phyloP scores from a whole-genome alignment of 768 basidiomycete genomes.

The Dendrothele bispora region DNA sequence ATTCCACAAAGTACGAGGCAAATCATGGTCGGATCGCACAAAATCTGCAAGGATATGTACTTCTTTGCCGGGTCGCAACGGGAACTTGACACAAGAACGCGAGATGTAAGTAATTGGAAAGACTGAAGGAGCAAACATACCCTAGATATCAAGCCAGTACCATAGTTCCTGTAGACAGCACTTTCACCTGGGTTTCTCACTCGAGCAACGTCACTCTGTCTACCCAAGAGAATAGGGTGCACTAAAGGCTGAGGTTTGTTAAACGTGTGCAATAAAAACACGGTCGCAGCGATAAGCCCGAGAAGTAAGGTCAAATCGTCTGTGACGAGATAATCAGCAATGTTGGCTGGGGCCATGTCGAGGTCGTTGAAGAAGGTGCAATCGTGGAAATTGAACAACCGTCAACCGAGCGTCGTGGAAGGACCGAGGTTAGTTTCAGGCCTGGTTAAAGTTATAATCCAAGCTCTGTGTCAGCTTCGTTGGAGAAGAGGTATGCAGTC shows the following conservation, averaged over 20 bases:
- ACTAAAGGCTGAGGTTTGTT: constrained; percentile 85
- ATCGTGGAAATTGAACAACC: too few species aligned
- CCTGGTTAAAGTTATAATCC: too few species aligned
- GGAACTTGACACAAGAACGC: too few species aligned
- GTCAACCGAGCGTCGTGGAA: too few species aligned
- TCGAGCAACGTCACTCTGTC: constrained; percentile 86
- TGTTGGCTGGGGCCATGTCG: too few species aligned
- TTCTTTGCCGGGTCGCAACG: constrained; percentile 70
- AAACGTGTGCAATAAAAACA: constrained; percentile 75
- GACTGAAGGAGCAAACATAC: constrained; percentile 40
- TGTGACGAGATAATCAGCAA: constrained; percentile 64
- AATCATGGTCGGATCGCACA: constrained; percentile 63
- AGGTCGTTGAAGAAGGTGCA: too few species aligned
- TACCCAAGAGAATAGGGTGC: constrained; percentile 89
- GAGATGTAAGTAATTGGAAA: constrained; percentile 1
- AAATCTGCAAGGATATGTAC: constrained; percentile 66
- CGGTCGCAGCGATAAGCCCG: constrained; percentile 70
- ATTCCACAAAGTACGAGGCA: constrained; percentile 75
- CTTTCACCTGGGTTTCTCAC: constrained; percentile 83
- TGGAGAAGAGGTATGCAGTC: too few species aligned
- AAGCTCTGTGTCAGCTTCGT: too few species aligned
- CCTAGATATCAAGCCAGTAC: constrained; percentile 79
- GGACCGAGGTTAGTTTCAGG: too few species aligned
- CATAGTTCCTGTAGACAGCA: constrained; percentile 89
- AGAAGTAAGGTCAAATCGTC: constrained; percentile 81